Evolutionary conservation across 2,329 filamentous ascomycete species (phyloP), one percentile per base, ranked within the genome.

Genomic region (Calonectria pseudoreteaudii): DNA sequence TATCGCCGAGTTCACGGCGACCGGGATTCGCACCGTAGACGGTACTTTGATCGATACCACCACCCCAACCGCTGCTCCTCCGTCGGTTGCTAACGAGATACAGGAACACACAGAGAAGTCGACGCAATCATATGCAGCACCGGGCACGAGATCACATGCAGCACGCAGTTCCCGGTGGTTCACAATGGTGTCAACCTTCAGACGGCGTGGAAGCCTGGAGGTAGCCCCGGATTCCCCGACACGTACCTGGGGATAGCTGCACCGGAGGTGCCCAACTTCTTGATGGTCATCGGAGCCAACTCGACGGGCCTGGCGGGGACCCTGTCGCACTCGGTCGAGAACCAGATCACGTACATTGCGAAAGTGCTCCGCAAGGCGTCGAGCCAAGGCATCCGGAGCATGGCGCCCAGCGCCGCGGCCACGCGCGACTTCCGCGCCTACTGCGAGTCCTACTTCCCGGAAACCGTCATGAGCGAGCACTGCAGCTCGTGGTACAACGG

Each of bases 401-500:
- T 70, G 44, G 68, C 58, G 23, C 68, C 68, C 23, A 44, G 56
- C 16, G 47, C 47, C 0, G 58, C 56, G 1, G 68, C 68, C 2
- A 53, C 68, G 16, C 56, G 58, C 4, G 68, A 70, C 10, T 70
- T 70, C 26, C 58, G 58, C 20, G 68, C 58, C 13, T 70, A 65
- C 34, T 65, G 58, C 47, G 68, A 70, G 58, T 52, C 68, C 18
- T 70, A 65, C 34, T 70, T 70, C 36, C 58, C 68, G 16, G 26
- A 23, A 8, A 66, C 68, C 4, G 68, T 70, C 13, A 56, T 70
- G 49, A 70, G 58, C 26, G 58, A 70, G n/a, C 5, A 56, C 14
- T 70, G 68, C 28, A 70, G 68, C 20, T 70, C 68, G 14, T 70
- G 68, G 68, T 70, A 70, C 34, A 70, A 70, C 34, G 68, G 68